A percentile compares a stretch with the other conserved stretches of the same genome.
Conservation (phyloP, 1,139 yeast species). For the Debaryomycetaceae sp. region DNA sequence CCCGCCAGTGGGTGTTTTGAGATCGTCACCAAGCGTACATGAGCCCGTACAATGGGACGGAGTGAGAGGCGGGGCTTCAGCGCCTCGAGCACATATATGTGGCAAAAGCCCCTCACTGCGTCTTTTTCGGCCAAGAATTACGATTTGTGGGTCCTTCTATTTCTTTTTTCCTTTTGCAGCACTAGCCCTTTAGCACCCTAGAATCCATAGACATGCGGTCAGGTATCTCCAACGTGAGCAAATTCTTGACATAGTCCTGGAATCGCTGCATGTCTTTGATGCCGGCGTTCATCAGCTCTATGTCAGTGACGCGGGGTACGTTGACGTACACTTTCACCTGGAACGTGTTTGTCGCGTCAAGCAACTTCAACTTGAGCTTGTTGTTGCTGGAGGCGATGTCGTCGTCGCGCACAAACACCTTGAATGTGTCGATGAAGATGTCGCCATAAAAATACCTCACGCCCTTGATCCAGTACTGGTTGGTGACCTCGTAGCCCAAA, state of each 20-base stretch:
- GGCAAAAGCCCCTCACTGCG: too few relatives aligned
- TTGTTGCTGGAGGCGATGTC: constrained; percentile 16
- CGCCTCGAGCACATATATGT: too few relatives aligned
- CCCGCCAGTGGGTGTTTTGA: too few relatives aligned
- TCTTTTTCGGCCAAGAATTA: too few relatives aligned
- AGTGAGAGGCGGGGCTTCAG: too few relatives aligned
- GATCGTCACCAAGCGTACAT: too few relatives aligned
- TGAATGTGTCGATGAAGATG: constrained; percentile 56
- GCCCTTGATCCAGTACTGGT: constrained; percentile 67
- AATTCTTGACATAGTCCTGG: constrained; percentile 62
- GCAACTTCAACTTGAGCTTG: constrained; percentile 35
- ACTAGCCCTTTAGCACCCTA: constrained; percentile 36
- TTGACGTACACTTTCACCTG: constrained; percentile 66
- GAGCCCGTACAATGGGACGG: too few relatives aligned
- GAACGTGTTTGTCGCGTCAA: constrained; percentile 55
- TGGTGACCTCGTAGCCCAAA: constrained; percentile 66
- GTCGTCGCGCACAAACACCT: constrained; percentile 44
- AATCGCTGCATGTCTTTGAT: constrained; percentile 57
- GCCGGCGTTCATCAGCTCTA: constrained; percentile 66
- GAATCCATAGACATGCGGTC: constrained; percentile 81
- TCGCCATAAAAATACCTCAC: constrained; percentile 61
- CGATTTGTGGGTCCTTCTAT: not conserved
- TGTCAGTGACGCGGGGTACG: constrained; percentile 68
- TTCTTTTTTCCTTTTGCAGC: too few relatives aligned
- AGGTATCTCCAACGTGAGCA: constrained; percentile 66